Percentiles rank a stretch among this genome's conserved stretches.
These are phyloP conservation scores for Verticillium nonalfalfae DNA, from an alignment of 2,329 filamentous ascomycete species.

Conservation along the genomic window DNA sequence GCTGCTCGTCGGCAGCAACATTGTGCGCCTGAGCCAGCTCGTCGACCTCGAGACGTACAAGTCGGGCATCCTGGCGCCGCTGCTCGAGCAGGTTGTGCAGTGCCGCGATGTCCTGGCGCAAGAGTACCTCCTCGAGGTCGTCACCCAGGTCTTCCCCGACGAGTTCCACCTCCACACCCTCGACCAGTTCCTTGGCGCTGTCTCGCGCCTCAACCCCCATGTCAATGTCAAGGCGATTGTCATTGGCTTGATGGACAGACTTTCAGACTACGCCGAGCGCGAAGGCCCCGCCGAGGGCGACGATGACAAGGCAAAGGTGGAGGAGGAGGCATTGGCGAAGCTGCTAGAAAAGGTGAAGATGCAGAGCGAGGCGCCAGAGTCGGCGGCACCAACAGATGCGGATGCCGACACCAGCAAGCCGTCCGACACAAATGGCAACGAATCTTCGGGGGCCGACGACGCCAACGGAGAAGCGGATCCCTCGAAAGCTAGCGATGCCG, in stretches of 20 bases:
- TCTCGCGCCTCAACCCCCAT: constrained; percentile 87
- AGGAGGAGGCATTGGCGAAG: constrained; percentile 75
- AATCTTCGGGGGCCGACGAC: constrained; percentile 16
- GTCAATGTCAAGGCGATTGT: constrained; percentile 98
- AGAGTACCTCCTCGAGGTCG: constrained; percentile 95
- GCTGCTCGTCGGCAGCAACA: constrained; percentile 90
- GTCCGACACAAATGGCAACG: constrained; percentile 26
- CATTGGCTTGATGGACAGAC: constrained; percentile 92
- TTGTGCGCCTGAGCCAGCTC: constrained; percentile 89
- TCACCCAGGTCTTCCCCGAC: constrained; percentile 97
- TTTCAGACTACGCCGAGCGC: constrained; percentile 90
- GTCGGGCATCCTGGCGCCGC: constrained; percentile 76
- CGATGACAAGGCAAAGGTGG: constrained; percentile 67
- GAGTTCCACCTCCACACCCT: constrained; percentile 97
- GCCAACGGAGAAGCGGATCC: constrained; percentile 15
- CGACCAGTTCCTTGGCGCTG: constrained; percentile 89
- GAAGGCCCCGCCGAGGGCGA: constrained; percentile 68
- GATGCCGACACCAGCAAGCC: constrained; percentile 17
- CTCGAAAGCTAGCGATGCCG: constrained; percentile 18
- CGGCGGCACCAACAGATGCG: constrained; percentile 13
- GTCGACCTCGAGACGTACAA: constrained; percentile 96
- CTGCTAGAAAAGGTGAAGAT: constrained; percentile 75
- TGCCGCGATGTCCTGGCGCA: constrained; percentile 95
- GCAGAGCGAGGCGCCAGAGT: constrained; percentile 20
- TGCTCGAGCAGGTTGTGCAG: constrained; percentile 95